These are phyloP conservation scores for Monosporascus sp. DNA, from an alignment of 2,329 filamentous ascomycete genomes.

Conservation along the genomic window DNA sequence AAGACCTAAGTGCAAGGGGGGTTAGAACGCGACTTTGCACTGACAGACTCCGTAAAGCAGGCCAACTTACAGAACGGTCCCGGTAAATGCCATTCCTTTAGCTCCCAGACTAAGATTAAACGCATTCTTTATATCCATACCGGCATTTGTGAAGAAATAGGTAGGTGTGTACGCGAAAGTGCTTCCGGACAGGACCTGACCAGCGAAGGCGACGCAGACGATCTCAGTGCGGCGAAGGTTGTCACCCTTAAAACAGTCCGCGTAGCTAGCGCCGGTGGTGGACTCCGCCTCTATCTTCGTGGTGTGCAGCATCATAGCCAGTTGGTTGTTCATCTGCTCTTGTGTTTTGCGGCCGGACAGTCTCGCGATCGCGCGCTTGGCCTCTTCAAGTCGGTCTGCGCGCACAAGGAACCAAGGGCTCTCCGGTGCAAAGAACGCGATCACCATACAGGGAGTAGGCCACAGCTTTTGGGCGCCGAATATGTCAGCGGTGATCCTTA, in stretches of 20 bases:
- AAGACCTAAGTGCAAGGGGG: constrained; percentile 33
- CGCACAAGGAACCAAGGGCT: constrained; percentile 43
- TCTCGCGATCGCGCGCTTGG: constrained; percentile 29
- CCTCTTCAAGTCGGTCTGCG: constrained; percentile 29
- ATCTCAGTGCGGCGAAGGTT: constrained; percentile 42
- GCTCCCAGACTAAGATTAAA: constrained; percentile 29
- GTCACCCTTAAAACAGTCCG: constrained; percentile 41
- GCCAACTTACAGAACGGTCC: constrained; percentile 33
- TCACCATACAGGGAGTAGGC: constrained; percentile 34
- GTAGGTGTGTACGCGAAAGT: constrained; percentile 34
- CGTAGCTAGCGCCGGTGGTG: constrained; percentile 36
- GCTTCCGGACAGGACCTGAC: constrained; percentile 29
- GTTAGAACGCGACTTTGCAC: neutral
- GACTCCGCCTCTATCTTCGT: constrained; percentile 37
- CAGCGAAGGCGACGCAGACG: constrained; percentile 31
- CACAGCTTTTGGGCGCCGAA: constrained; percentile 22
- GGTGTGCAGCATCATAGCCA: constrained; percentile 42
- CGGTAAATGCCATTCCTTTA: constrained; percentile 31
- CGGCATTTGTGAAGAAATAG: constrained; percentile 32
- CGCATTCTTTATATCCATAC: constrained; percentile 23
- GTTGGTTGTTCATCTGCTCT: constrained; percentile 31
- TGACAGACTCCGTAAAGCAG: constrained; percentile 16
- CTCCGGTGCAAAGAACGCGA: constrained; percentile 38
- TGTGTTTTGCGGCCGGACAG: constrained; percentile 25
- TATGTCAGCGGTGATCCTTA: neutral